Base-by-base conservation (phyloP, 1,284 basidiomycete species). In the Naganishia albida region DNA sequence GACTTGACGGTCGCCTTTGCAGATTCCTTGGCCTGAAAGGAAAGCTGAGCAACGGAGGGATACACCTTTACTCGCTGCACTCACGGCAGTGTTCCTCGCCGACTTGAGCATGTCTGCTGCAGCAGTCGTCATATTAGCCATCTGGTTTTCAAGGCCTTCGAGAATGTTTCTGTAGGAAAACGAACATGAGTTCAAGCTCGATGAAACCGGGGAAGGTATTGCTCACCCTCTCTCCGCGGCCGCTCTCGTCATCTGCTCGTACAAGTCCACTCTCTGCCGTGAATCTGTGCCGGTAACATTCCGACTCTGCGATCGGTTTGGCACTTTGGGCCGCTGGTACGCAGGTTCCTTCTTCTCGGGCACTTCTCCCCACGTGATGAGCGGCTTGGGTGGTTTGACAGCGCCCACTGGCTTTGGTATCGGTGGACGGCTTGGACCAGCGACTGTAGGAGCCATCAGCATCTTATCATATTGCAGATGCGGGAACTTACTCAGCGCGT, bases 351-450 rank as follows among this genome's bases (percentile, higher is more conserved):
- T 60, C 28, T 72, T 68, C 12, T 70, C 70, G n/a, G 73, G 71
- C 7, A 72, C 70, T 53, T 73, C 71, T 43, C 75, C 77, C 78
- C 78, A 78, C 7, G 73, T 68, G 64, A 78, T 74, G 30, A 78
- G 70, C 6, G 77, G 74, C 69, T 74, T 72, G 25, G 70, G 67
- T 2, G 75, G 73, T 18, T 71, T 67, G 2, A 73, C 70, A 0
- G 75, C 71, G 0, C 72, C 2, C 70, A 72, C 12, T 69, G 67
- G 34, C 46, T 56, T 50, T 13, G 54, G 62, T 44, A 63, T 40
- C 7, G 73, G 64, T 0, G 77, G 74, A 23, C 79, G 71, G 28
- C 70, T 72, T 4, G 79, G 77, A 23, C 79, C 79, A 13, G 71
- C 78, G 20, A 80, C 77, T 74, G 54, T 30, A 55, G n/a, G 39